Evolutionary conservation across 106 monocot species (phyloP), one percentile per base, ranked within the genome.

Genomic region (Phalaenopsis equestris): DNA sequence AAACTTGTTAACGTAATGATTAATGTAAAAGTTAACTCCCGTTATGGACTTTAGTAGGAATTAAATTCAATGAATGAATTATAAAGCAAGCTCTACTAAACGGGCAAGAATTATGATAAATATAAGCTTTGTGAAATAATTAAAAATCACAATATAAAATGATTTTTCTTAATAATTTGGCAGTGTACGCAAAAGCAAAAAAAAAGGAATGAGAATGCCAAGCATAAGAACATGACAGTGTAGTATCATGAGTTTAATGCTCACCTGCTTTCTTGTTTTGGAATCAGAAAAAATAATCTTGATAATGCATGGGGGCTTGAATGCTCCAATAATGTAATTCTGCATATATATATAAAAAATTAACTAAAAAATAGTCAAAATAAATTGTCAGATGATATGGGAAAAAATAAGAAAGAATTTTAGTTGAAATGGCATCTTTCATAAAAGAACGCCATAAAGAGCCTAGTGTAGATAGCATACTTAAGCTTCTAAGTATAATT

Each of bases 251-350:
- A 72, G 67, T 48, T 17, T 17, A 18, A 47, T 4, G 18, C 65
- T 86, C 78, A 89, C 91, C 87, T 91, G 86, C 58, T 87, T 91
- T 80, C 89, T 36, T 48, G 85, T 82, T 76, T 83, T 91, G 38
- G 83, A 89, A 84, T 91, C 89, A 80, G 89, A 77, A 80, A 91
- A 87, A 55, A 68, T 85, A 56, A 91, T 78, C 42, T 79, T 67
- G 73, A 91, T 85, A 77, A 84, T 81, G 67, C 91, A 91, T 43
- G 89, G 91, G 67, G 84, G 74, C 79, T 90, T 90, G 83, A 90
- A 90, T 55, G 90, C 90, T 85, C 91, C 89, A 75, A 91, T 75
- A 56, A 91, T 74, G 85, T 87, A 91, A 82, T 91, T 91, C 87
- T 91, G 85, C 41, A 61, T 2, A 9, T 1, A 52, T 12, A 52